These are phyloP conservation scores for Posidonia oceanica DNA, from an alignment of 116 monocot species.

Conservation along the genomic window DNA sequence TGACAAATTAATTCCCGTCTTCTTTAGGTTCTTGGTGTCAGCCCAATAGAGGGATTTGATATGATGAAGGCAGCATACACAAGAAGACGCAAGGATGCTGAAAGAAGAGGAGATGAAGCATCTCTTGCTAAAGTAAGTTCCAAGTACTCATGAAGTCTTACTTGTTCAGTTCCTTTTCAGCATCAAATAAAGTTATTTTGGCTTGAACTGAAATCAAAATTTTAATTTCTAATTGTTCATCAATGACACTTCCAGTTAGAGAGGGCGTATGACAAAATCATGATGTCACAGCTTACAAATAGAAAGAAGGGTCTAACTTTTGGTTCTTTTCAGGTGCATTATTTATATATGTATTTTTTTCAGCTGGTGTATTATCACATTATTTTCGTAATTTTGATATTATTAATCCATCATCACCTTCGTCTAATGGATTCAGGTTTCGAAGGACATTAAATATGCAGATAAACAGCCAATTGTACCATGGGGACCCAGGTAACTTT, in stretches of 20 bases:
- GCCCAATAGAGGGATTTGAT: constrained; percentile 69
- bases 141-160: neutral
- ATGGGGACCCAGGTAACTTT: constrained; percentile 77
- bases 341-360: neutral
- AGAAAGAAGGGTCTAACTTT: constrained; percentile 78
- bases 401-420: neutral
- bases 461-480: constrained; percentile 84
- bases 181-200: neutral
- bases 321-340: constrained; percentile 75
- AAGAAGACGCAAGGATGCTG: constrained; percentile 67
- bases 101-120: constrained; percentile 67
- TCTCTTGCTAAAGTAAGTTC: constrained; percentile 45
- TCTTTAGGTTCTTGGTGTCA: constrained; percentile 39
- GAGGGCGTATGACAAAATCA: constrained; percentile 89
- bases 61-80: constrained; percentile 59
- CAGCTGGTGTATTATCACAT: neutral
- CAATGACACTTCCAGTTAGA: constrained; percentile 49
- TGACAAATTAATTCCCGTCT: too few species aligned
- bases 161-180: neutral
- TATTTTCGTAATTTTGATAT: neutral
- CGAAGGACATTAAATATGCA: constrained; percentile 90
- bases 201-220: constrained; percentile 4
- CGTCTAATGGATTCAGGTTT: constrained; percentile 29
- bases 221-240: neutral
- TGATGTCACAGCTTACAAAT: constrained; percentile 84